phyloP scores from a whole-genome alignment of 495 filamentous ascomycete genomes.

The Hypoxylon perforatum region DNA sequence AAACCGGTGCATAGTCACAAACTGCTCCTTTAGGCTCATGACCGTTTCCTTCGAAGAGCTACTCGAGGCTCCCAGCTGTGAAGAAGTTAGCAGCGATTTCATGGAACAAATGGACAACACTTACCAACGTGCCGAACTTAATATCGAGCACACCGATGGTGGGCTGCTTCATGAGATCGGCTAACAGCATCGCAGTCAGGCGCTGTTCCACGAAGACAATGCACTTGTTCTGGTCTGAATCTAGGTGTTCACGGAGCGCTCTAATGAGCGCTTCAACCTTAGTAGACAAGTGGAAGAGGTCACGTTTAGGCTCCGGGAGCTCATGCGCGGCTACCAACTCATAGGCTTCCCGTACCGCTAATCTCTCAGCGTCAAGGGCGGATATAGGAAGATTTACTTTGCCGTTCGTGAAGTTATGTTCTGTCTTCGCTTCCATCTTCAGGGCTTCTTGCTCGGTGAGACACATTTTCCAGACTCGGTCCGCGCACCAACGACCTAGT shows the following conservation, averaged over 20 bases:
- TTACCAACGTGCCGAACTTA: conserved; percentile 73
- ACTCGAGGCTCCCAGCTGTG: conserved; percentile 52
- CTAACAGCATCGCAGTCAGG: conserved; percentile 79
- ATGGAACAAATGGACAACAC: conserved; percentile 38
- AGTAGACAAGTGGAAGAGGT: conserved; percentile 65
- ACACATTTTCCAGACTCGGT: conserved; percentile 80
- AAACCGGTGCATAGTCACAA: conserved; percentile 80
- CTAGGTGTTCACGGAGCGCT: conserved; percentile 69
- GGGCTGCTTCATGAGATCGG: conserved; percentile 68
- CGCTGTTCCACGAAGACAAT: conserved; percentile 89
- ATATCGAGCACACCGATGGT: conserved; percentile 68
- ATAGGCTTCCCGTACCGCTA: conserved; percentile 69
- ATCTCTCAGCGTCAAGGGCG: conserved; percentile 54
- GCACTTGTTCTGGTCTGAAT: conserved; percentile 65
- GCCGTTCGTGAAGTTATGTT: conserved; percentile 52
- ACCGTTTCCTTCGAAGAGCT: conserved; percentile 47
- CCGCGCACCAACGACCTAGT: conserved; percentile 88
- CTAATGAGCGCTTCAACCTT: conserved; percentile 75
- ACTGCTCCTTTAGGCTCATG: conserved; percentile 77
- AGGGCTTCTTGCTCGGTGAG: conserved; percentile 71
- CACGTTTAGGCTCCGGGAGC: conserved; percentile 57
- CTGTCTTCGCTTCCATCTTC: conserved; percentile 69
- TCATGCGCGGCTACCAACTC: conserved; percentile 63
- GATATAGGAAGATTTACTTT: conserved; percentile 46
- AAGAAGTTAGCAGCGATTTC: conserved; percentile 1